Evolutionary conservation across 2,329 filamentous ascomycete genomes (phyloP).

Genomic region (Neopestalotiopsis sp.): DNA sequence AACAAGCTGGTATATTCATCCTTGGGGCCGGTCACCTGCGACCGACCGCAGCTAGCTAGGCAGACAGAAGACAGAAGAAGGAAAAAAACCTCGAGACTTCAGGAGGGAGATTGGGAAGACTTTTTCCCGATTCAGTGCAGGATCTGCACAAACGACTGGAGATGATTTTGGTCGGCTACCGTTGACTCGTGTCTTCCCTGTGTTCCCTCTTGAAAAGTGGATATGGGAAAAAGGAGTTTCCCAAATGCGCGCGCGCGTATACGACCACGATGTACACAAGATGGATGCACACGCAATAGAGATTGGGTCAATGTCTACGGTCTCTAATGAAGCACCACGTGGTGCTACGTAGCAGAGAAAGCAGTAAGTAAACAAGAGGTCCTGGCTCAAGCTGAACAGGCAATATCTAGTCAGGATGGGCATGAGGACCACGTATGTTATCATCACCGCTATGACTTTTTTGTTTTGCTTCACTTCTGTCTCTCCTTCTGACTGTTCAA

Average conservation of each 20-base stretch:
- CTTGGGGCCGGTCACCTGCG: not conserved
- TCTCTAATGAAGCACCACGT: not conserved
- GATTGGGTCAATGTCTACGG: too few relatives aligned
- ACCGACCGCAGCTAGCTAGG: not conserved
- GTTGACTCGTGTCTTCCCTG: slow-evolving; percentile 3
- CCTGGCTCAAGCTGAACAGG: not conserved
- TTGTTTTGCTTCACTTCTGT: not conserved
- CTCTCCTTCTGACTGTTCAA: not conserved
- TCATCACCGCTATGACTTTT: not conserved
- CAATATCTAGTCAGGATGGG: not conserved
- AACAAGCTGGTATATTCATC: not conserved
- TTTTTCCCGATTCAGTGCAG: not conserved
- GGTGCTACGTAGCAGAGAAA: not conserved
- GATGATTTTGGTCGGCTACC: not conserved
- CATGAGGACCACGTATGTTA: not conserved
- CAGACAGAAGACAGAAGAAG: not conserved
- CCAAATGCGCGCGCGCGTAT: not conserved
- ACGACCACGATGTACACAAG: not conserved
- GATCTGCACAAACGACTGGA: slow-evolving; percentile 6
- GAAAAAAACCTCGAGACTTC: not conserved
- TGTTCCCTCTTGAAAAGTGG: not conserved
- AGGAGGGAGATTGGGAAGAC: not conserved
- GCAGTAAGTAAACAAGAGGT: not conserved
- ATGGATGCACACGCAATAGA: not conserved
- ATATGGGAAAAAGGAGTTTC: slow-evolving; percentile 1